Base-by-base conservation (phyloP, 2,329 filamentous ascomycete species). In the Huntiella abstrusa region DNA sequence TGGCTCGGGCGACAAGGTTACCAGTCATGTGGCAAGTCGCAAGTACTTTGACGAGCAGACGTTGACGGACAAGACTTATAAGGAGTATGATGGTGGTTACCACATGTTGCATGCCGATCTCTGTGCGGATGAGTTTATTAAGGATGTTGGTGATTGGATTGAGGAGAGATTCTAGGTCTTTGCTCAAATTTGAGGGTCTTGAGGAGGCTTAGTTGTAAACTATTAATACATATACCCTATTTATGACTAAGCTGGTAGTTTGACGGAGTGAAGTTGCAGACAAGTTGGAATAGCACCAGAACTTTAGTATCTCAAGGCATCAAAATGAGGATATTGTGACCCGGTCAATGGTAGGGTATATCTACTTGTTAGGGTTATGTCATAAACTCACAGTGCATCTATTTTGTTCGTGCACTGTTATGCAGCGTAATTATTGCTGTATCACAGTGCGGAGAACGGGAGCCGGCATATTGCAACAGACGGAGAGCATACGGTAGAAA, bases 11-110 rank as follows among this genome's bases (percentile, higher is more conserved):
- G 87, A 95, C 59, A 67, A 67, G 55, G 71, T 80, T 28, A 80
- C 80, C 40, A 76, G 73, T 59, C 82, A 74, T 54, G 63, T 71
- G 6, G 75, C 73, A 2, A 77, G 73, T 48, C 73, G 75, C 62
- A 68, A 64, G 48, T 83, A 81, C 60, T 73, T 77, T 50, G 71
- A 78, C 16, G 55, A 61, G 15, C 63, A 72, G 52, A 63, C 70
- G 19, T 64, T 81, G 5, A 64, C 69, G 54, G 84, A 92, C 59
- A 81, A 76, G 56, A 71, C 70, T 52, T 77, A 84, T 57, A 80
- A 75, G 64, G 62, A 67, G 15, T 94, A 91, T 58, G 74, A 82
- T 28, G 86, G 82, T 7, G 82, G 72, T 58, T 85, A 75, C 59
- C 87, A 95, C 62, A 80, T 83, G 63, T 59, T 83, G 52, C 78